These are phyloP conservation scores for Diplocarpon mali DNA, from an alignment of 2,329 filamentous ascomycete species.

Conservation along the genomic window DNA sequence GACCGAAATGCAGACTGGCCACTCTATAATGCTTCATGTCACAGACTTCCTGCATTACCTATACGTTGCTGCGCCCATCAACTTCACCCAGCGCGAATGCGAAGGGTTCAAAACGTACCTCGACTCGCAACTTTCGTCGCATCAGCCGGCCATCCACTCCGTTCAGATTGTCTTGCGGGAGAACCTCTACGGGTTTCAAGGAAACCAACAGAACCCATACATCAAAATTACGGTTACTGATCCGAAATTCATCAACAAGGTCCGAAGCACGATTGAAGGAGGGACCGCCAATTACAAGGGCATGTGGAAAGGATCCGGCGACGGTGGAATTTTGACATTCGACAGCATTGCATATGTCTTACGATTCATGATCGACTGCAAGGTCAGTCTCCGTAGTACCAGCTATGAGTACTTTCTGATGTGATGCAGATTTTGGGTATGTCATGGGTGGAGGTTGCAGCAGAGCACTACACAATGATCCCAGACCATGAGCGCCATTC, in stretches of 20 bases:
- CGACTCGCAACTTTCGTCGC: conserved; percentile 65
- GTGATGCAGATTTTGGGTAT: conserved; percentile 66
- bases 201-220: conserved; percentile 84
- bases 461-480: conserved; percentile 62
- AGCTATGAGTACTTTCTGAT: conserved; percentile 4
- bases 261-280: conserved; percentile 65
- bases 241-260: conserved; percentile 67
- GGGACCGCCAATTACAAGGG: conserved; percentile 80
- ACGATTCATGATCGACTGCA: conserved; percentile 95
- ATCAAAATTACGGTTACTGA: conserved; percentile 89
- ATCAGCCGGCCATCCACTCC: conserved; percentile 64
- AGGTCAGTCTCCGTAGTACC: conserved; percentile 35
- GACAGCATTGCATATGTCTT: conserved; percentile 94
- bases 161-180: conserved; percentile 76
- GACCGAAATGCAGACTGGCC: conserved; percentile 39
- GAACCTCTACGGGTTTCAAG: conserved; percentile 89
- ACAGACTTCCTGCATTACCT: conserved; percentile 95
- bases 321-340: conserved; percentile 72
- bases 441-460: conserved; percentile 89
- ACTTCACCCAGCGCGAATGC: conserved; percentile 71
- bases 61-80: conserved; percentile 78
- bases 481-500: conserved; percentile 60
- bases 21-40: conserved; percentile 91
- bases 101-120: conserved; percentile 68
- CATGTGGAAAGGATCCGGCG: conserved; percentile 63